Conservation (phyloP, 495 filamentous ascomycete species). For the Alectoria sarmentosa region DNA sequence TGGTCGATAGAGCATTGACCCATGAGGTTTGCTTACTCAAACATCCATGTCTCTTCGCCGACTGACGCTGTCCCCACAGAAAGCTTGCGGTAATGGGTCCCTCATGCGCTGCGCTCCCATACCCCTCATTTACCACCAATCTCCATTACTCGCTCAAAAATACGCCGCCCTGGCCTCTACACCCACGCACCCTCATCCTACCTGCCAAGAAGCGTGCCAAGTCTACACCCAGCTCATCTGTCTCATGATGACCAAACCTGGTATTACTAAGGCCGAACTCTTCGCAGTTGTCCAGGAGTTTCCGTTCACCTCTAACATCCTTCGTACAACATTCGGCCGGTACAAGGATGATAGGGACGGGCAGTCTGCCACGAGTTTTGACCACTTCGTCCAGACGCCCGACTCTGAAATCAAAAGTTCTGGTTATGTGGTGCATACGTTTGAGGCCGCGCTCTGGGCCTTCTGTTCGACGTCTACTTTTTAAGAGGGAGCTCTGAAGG, state of each 20-base stretch:
- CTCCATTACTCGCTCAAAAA: slow-evolving; percentile 24
- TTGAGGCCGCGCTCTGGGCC: slow-evolving; percentile 42
- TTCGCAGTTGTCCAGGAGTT: not conserved
- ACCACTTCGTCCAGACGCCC: slow-evolving; percentile 23
- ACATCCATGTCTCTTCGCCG: not conserved
- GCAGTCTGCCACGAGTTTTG: slow-evolving; percentile 2
- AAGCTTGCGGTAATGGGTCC: slow-evolving; percentile 38
- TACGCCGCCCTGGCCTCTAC: slow-evolving; percentile 29
- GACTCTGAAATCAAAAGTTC: slow-evolving; percentile 30
- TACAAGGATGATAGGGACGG: slow-evolving; percentile 13
- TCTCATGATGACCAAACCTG: slow-evolving; percentile 6
- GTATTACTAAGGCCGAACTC: slow-evolving; percentile 1
- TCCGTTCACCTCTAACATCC: not conserved
- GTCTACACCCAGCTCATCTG: slow-evolving; percentile 34
- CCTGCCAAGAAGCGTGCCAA: slow-evolving; percentile 38
- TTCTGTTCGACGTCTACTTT: slow-evolving; percentile 39
- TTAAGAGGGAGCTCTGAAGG: slow-evolving; percentile 37
- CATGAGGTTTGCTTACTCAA: not conserved
- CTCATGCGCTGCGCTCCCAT: slow-evolving; percentile 42
- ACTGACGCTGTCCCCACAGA: slow-evolving; percentile 17
- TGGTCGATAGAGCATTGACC: slow-evolving; percentile 16
- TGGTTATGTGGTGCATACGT: slow-evolving; percentile 42
- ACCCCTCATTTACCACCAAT: slow-evolving; percentile 29
- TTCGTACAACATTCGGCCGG: not conserved
- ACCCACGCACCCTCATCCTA: slow-evolving; percentile 37